Evolutionary conservation across 345 rosid genomes (phyloP).

Genomic region (Hibiscus syriacus): DNA sequence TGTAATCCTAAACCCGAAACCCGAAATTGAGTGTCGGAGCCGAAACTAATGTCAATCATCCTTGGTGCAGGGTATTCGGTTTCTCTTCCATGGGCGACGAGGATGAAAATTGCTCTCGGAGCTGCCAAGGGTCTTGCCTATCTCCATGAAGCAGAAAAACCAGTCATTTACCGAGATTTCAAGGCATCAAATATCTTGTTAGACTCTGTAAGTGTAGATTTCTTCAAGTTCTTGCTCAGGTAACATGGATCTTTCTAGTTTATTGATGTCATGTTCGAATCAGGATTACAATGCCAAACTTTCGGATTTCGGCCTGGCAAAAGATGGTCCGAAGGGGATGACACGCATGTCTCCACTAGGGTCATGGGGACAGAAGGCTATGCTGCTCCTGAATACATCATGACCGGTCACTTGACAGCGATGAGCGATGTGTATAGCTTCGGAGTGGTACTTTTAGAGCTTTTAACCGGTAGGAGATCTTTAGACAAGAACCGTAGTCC

Average conservation of each 20-base stretch:
- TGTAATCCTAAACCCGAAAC: no score
- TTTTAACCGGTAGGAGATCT: slow-evolving; percentile 50
- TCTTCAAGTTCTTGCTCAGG: no score
- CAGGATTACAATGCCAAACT: slow-evolving; percentile 81
- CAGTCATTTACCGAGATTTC: slow-evolving; percentile 84
- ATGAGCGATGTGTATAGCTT: slow-evolving; percentile 67
- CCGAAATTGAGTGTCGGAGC: no score
- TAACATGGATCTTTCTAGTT: no score
- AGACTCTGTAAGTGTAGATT: slow-evolving; percentile 60
- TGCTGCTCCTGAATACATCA: slow-evolving; percentile 89
- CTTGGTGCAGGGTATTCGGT: slow-evolving; percentile 53
- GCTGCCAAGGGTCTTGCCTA: slow-evolving; percentile 88
- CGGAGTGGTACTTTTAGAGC: slow-evolving; percentile 60
- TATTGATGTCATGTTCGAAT: no score
- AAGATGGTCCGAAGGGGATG: slow-evolving; percentile 90
- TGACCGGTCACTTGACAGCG: slow-evolving; percentile 82
- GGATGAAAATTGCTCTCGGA: slow-evolving; percentile 91
- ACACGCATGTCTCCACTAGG: slow-evolving; percentile 81
- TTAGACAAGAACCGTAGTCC: slow-evolving; percentile 50
- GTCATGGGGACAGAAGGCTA: slow-evolving; percentile 94
- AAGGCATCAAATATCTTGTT: slow-evolving; percentile 82
- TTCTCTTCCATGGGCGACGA: slow-evolving; percentile 75
- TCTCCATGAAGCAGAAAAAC: slow-evolving; percentile 75
- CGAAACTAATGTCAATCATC: background rate
- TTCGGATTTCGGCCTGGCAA: slow-evolving; percentile 87